These are phyloP conservation scores for Globomyces pollinis-pini DNA, from an alignment of 192 early-diverging fungal species.

Conservation along the genomic window DNA sequence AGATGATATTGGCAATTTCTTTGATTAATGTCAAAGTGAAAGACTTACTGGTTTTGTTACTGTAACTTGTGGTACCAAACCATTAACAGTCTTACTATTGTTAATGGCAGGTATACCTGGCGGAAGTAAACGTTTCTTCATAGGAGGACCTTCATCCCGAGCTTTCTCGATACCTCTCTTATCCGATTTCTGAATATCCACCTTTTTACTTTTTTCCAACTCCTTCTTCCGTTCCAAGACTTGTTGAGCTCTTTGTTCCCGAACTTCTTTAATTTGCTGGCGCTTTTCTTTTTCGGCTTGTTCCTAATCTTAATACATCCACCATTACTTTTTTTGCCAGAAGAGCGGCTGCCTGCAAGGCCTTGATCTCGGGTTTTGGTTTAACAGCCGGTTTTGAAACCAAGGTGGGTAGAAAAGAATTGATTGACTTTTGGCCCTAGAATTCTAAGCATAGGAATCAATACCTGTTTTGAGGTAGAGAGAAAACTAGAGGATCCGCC, in stretches of 20 bases:
- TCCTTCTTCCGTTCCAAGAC: neutral
- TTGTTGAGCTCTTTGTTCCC: neutral
- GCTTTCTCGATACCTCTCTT: neutral
- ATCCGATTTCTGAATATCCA: neutral
- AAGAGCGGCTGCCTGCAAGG: neutral
- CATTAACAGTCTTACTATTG: too few relatives aligned
- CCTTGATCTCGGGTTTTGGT: neutral
- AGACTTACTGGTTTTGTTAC: slow-evolving; percentile 1
- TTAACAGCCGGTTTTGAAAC: neutral
- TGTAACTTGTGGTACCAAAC: too few relatives aligned
- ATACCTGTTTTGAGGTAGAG: neutral
- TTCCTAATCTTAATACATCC: neutral
- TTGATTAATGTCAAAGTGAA: neutral
- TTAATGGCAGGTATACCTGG: neutral
- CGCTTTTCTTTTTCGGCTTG: neutral
- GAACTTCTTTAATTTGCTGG: neutral
- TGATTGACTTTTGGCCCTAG: too few relatives aligned
- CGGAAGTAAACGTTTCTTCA: too few relatives aligned
- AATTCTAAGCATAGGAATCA: too few relatives aligned
- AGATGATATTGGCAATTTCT: neutral
- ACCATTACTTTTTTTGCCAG: neutral
- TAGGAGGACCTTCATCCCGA: too few relatives aligned
- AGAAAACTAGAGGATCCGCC: neutral
- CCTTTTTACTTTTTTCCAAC: neutral
- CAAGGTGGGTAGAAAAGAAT: too few relatives aligned